A percentile compares a stretch with the other conserved stretches of the same genome.
phyloP scores from a whole-genome alignment of 495 filamentous ascomycete genomes.

The Tuber brumale region DNA sequence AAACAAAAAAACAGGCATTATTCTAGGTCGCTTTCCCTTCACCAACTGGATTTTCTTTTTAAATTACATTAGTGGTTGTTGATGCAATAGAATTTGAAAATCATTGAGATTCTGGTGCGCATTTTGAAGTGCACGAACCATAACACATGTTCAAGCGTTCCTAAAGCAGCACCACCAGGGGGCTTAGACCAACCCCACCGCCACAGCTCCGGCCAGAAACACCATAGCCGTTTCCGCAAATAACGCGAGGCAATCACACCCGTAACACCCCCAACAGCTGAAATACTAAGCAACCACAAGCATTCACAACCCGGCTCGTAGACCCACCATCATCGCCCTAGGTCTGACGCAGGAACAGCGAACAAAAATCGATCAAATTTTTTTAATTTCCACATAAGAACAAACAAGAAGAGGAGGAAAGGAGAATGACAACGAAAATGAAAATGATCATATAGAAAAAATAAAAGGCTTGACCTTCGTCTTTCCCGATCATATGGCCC shows the following conservation, averaged over 20 bases:
- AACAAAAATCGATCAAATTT: background rate
- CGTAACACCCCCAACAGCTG: background rate
- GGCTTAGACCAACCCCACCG: background rate
- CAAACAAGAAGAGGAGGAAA: background rate
- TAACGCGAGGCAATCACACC: background rate
- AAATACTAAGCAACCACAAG: background rate
- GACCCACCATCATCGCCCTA: background rate
- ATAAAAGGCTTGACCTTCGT: background rate
- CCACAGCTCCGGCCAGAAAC: background rate
- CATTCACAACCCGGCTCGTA: background rate
- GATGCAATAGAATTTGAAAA: no score
- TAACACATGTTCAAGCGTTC: background rate
- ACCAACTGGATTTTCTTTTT: no score
- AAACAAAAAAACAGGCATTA: no score
- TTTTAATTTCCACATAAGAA: constrained; percentile 1
- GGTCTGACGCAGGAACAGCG: background rate
- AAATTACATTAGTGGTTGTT: no score
- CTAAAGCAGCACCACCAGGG: background rate
- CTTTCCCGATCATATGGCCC: background rate
- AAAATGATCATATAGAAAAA: constrained; percentile 4
- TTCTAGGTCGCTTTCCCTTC: no score
- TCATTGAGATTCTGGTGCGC: no score
- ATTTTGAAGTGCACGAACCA: no score
- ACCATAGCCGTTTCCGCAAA: background rate
- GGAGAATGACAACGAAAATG: background rate